Evolutionary conservation across 148 eudicot genomes (phyloP), one percentile per base, ranked within the genome.

Genomic region (Chenopodium album): DNA sequence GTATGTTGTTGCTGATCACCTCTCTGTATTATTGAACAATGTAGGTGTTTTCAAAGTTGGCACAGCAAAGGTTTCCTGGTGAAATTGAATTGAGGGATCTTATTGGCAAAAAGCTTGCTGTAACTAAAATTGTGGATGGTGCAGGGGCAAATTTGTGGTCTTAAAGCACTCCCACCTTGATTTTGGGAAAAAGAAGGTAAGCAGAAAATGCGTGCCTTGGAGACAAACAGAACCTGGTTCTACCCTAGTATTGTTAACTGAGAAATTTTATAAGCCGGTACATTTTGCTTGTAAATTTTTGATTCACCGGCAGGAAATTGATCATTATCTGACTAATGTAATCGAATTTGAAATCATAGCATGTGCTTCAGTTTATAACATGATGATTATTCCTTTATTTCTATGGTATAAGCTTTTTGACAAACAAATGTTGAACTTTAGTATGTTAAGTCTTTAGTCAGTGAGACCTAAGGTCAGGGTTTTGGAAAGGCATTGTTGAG

Each of bases 21-120:
- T 54, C 17, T 81, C 44, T 82, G 81, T 22, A 50, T 48, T 28
- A 28, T 2, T 73, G 48, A n/a, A 32, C 31, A 23, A 73, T 74
- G 41, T 81, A 95, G 98, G 91, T 95, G 68, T 95, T 92, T 84
- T 95, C 98, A 2, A 95, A 95, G 85, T 88, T 95, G 69, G 88
- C 85, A 82, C 90, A 90, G 92, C 85, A 91, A 67, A 90, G 98
- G 79, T 95, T 95, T 82, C 98, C 98, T 0, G 98, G 97, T 32
- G 98, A 95, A 82, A 93, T 95, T 23, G 98, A 95, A 85, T 82
- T 95, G 85, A 93, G 82, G 88, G 92, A 90, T 64, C 88, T 88
- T 47, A 79, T 95, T 28, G 88, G 89, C 80, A 85, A 85, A 80
- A 92, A 80, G 41, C 88, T 95, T 73, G 79, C 84, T 28, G 74